These are phyloP conservation scores for Bigelowiella natans DNA, from an alignment of 78 protist species.

Conservation along the genomic window DNA sequence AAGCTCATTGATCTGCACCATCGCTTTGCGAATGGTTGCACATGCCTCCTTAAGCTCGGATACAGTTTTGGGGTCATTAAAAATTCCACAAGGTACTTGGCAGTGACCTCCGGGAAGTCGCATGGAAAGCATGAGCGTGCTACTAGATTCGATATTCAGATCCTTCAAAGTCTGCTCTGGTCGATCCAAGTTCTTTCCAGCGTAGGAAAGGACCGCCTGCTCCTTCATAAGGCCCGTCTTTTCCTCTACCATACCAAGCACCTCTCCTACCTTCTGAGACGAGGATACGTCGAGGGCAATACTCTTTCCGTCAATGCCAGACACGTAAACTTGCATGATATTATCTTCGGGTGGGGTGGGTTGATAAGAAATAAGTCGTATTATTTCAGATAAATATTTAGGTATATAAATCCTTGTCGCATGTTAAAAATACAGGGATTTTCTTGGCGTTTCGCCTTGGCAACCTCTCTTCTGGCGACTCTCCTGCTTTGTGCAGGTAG, in stretches of 20 bases:
- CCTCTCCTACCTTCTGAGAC: neutral
- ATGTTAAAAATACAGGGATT: too few species aligned
- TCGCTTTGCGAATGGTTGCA: constrained; percentile 33
- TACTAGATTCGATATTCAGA: neutral
- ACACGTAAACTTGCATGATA: neutral
- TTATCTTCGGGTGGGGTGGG: too few species aligned
- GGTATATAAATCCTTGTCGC: too few species aligned
- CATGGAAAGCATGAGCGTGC: neutral
- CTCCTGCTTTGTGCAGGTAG: too few species aligned
- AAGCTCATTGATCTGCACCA: constrained; percentile 29
- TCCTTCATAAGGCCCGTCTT: neutral
- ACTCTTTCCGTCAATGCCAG: neutral
- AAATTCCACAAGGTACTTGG: constrained; percentile 21
- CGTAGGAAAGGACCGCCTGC: neutral
- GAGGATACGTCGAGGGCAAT: neutral
- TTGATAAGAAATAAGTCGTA: too few species aligned
- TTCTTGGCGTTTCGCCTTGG: too few species aligned
- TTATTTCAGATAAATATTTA: too few species aligned
- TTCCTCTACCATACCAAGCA: neutral
- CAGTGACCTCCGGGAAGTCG: neutral
- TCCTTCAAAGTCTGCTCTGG: neutral
- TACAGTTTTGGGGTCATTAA: constrained; percentile 10
- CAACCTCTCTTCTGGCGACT: too few species aligned
- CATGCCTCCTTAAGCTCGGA: constrained; percentile 26
- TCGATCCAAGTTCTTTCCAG: neutral